A percentile compares a stretch with the other conserved stretches of the same genome.
Evolutionary conservation across 202 grass and related monocot genomes (phyloP).

Genomic region (Eragrostis tef): DNA sequence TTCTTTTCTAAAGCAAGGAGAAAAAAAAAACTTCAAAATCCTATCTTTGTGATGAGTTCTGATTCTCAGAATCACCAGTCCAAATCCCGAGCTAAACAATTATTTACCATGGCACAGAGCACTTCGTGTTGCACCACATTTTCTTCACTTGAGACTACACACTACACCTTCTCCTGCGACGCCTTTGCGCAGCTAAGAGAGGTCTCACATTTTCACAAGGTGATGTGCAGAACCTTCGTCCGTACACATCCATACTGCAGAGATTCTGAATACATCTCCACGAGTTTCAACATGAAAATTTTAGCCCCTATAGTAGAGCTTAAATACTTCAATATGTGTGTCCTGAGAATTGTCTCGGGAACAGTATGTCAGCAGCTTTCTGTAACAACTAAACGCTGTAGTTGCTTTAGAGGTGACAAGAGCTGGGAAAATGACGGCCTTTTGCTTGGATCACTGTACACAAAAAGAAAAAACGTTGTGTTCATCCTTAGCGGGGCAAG

Average conservation of each 20-base stretch:
- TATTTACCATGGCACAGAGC: conserved; percentile 69
- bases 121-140: conserved; percentile 59
- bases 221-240: conserved; percentile 53
- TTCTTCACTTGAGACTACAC: conserved; percentile 53
- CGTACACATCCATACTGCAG: conserved; percentile 52
- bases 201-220: conserved; percentile 57
- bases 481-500: background rate
- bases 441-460: conserved; percentile 75
- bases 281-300: conserved; percentile 52
- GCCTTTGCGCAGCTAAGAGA: conserved; percentile 81
- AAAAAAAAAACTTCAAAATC: conserved; percentile 26
- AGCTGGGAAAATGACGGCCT: conserved; percentile 92
- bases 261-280: conserved; percentile 53
- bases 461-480: conserved; percentile 14
- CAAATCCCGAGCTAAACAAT: conserved; percentile 69
- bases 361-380: conserved; percentile 45
- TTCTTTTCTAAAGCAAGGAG: conserved; percentile 41
- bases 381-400: conserved; percentile 65
- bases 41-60: conserved; percentile 53
- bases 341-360: conserved; percentile 40
- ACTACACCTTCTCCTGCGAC: conserved; percentile 61
- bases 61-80: conserved; percentile 56
- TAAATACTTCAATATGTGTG: conserved; percentile 39
- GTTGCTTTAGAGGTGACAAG: conserved; percentile 72
- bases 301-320: conserved; percentile 50